Base-by-base conservation (phyloP, 305 asterid species). In the Fraxinus sp. region DNA sequence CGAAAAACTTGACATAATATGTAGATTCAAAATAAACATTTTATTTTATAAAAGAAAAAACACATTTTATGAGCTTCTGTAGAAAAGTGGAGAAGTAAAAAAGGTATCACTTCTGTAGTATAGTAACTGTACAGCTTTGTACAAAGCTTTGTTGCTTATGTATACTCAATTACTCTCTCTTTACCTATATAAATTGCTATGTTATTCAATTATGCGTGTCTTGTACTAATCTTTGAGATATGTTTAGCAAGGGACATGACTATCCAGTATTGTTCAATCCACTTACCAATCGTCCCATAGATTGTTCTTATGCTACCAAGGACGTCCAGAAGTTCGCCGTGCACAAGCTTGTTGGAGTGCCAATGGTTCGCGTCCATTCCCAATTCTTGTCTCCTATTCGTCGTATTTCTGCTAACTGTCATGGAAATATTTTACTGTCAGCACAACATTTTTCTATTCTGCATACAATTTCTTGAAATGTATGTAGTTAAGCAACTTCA, bases 271-370 rank as follows among this genome's bases (percentile, higher is more conserved):
- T 24, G 18, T 28, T 68, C 74, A 68, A 26, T 26, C 75, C 39
- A 70, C 75, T 70, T 14, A 70, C 75, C 37, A 70, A 35, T 30
- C n/a, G 20, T 70, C 10, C 39, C 41, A 30, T 70, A 28, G 33
- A 28, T 68, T 68, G 22, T 9, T 30, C 75, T 72, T 82, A 91
- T 62, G 91, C 81, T 82, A 93, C 93, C 90, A 81, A 80, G 30
- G 94, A 80, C 49, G 93, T 84, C 96, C 97, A 91, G 76, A 88
- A 89, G 85, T 82, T 83, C 0, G 87, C 90, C 86, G 85, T 22
- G 70, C 97, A 94, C 77, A 82, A 88, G 87, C 94, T 95, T 36
- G 89, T 86, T n/a, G 98, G 98, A 76, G 98, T 95, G 32, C 87
- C 95, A 46, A 95, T 95, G 33, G 91, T 91, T 7, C 92, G 95